Conservation (phyloP, 2,329 filamentous ascomycete species). For the Sordariomycetes sp. region DNA sequence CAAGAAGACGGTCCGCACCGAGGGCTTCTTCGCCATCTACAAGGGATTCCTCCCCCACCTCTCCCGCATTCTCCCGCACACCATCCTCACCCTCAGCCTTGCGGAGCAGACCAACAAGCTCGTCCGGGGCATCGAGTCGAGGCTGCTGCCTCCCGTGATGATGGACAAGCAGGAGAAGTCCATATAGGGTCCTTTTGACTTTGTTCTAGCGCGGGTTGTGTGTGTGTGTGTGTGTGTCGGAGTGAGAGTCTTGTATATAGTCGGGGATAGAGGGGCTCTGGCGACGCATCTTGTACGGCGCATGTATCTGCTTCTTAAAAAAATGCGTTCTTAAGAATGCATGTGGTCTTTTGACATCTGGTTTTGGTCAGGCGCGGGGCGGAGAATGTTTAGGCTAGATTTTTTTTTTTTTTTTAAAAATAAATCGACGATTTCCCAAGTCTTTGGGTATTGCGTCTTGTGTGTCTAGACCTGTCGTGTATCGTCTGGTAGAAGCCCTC, state of each 20-base stretch:
- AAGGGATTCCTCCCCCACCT: slow-evolving; percentile 96
- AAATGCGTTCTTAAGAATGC: background rate
- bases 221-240: slow-evolving; percentile 5
- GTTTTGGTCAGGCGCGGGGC: background rate
- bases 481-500: background rate
- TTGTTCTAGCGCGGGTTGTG: background rate
- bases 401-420: slow-evolving; percentile 7
- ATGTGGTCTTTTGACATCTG: background rate
- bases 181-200: background rate
- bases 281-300: background rate
- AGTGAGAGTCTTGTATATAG: background rate
- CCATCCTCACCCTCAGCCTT: slow-evolving; percentile 80
- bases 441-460: background rate
- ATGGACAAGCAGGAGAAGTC: slow-evolving; percentile 12
- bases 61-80: slow-evolving; percentile 88
- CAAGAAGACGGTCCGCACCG: slow-evolving; percentile 78
- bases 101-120: slow-evolving; percentile 97
- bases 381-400: slow-evolving; percentile 9
- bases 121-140: slow-evolving; percentile 62
- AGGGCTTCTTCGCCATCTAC: slow-evolving; percentile 87
- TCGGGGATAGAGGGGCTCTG: background rate
- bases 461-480: background rate
- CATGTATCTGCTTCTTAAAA: background rate
- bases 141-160: slow-evolving; percentile 29
- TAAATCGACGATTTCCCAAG: background rate